phyloP scores from a whole-genome alignment of 257 asterid genomes.

The Datura wrightii region DNA sequence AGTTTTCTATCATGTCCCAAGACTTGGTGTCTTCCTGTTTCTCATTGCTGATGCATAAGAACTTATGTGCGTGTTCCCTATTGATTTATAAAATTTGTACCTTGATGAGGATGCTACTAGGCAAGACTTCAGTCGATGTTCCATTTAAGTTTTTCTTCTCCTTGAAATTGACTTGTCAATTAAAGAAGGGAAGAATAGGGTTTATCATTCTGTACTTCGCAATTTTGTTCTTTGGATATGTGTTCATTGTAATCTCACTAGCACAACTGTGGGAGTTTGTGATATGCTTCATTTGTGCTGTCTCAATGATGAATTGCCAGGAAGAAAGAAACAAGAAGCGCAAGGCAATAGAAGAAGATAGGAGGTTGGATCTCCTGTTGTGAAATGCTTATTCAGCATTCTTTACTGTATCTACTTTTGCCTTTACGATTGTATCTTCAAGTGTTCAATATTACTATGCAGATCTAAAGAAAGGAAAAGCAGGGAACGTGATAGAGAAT shows the following conservation, averaged over 20 bases:
- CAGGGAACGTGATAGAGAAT: constrained; percentile 69
- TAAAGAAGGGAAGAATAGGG: background rate
- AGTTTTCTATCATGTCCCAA: background rate
- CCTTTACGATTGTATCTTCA: background rate
- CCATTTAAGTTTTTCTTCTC: background rate
- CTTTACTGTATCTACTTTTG: background rate
- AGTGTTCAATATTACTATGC: constrained; percentile 37
- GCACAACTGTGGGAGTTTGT: constrained; percentile 14
- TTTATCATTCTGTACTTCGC: background rate
- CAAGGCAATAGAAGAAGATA: constrained; percentile 81
- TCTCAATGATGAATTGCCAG: constrained; percentile 55
- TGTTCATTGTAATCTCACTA: background rate
- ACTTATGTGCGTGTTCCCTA: background rate
- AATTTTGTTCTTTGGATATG: background rate
- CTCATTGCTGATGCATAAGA: background rate
- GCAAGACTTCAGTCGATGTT: background rate
- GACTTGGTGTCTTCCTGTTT: background rate
- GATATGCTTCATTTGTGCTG: constrained; percentile 33
- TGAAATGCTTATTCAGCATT: constrained; percentile 20
- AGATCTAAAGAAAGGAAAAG: constrained; percentile 78
- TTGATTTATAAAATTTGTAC: background rate
- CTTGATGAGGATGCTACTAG: background rate
- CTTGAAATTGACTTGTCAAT: background rate
- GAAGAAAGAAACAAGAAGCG: constrained; percentile 82
- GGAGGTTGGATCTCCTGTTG: constrained; percentile 48